Conservation (phyloP, 257 asterid genomes). For the Nicotiana undulata region DNA sequence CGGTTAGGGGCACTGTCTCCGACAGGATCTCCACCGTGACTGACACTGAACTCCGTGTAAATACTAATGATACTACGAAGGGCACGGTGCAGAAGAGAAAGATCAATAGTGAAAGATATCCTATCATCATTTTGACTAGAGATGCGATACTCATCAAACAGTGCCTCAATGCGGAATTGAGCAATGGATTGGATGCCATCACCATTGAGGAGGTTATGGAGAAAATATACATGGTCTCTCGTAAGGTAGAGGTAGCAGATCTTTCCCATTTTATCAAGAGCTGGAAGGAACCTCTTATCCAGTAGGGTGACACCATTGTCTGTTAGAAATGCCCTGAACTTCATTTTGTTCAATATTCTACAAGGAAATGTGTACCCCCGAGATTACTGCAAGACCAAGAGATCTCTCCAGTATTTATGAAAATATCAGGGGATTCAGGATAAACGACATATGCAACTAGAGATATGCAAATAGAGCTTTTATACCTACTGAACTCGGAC, state of each 20-base stretch:
- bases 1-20: conserved; percentile 20
- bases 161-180: conserved; percentile 54
- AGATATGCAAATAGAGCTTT: not conserved
- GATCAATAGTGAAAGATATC: conserved; percentile 77
- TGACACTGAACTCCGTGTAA: conserved; percentile 29
- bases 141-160: conserved; percentile 66
- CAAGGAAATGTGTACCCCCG: not conserved
- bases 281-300: conserved; percentile 80
- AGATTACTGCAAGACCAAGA: not conserved
- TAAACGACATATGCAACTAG: not conserved
- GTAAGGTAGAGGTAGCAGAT: conserved; percentile 66
- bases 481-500: not conserved
- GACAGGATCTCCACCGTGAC: conserved; percentile 3
- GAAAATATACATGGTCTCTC: conserved; percentile 70
- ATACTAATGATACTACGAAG: conserved; percentile 72
- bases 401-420: not conserved
- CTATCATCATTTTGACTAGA: conserved; percentile 65
- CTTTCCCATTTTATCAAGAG: conserved; percentile 78
- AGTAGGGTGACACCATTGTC: conserved; percentile 72
- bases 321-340: conserved; percentile 71
- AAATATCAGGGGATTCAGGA: not conserved
- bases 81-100: conserved; percentile 91
- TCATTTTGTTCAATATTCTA: conserved; percentile 33
- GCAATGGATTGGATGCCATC: conserved; percentile 85
- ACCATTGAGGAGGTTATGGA: conserved; percentile 90